Percentiles rank a stretch among this genome's conserved stretches.
phyloP scores from a whole-genome alignment of 768 basidiomycete species.

The Boletales sp. region DNA sequence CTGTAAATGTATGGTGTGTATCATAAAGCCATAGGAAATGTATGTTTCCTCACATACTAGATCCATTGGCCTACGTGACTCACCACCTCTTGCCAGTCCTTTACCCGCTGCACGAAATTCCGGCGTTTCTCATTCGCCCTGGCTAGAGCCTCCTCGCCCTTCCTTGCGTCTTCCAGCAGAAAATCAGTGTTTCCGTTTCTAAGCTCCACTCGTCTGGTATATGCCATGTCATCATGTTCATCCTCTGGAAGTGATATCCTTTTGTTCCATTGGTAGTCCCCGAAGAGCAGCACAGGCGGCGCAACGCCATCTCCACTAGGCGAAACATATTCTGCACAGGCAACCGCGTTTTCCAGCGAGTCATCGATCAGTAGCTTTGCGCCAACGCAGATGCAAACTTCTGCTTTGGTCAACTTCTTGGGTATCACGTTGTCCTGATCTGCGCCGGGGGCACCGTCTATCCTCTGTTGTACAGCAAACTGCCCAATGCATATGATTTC shows the following conservation, averaged over 20 bases:
- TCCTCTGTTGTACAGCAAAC: constrained; percentile 49
- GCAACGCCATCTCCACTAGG: constrained; percentile 18
- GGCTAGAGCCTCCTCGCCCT: constrained; percentile 33
- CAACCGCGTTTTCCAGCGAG: constrained; percentile 72
- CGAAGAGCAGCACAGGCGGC: constrained; percentile 69
- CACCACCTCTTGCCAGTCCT: constrained; percentile 61
- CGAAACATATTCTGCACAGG: constrained; percentile 40
- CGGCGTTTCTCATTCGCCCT: constrained; percentile 44
- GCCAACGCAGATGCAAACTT: constrained; percentile 61
- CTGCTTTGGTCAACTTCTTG: constrained; percentile 67
- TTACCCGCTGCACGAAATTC: constrained; percentile 47
- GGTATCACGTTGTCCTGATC: constrained; percentile 35
- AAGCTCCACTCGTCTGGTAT: constrained; percentile 44
- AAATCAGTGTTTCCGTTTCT: constrained; percentile 48
- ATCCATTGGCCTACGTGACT: constrained; percentile 33
- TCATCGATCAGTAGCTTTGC: constrained; percentile 76
- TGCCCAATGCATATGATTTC: constrained; percentile 72
- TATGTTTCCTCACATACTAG: too few relatives aligned
- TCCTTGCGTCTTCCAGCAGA: constrained; percentile 47
- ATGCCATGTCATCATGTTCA: constrained; percentile 50
- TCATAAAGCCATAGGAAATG: too few relatives aligned
- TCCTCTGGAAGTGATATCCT: constrained; percentile 46
- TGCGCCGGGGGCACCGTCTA: constrained; percentile 6
- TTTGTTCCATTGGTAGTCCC: constrained; percentile 74
- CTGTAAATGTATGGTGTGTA: too few relatives aligned